phyloP scores from a whole-genome alignment of 495 filamentous ascomycete species.

The Neurospora cerealis region DNA sequence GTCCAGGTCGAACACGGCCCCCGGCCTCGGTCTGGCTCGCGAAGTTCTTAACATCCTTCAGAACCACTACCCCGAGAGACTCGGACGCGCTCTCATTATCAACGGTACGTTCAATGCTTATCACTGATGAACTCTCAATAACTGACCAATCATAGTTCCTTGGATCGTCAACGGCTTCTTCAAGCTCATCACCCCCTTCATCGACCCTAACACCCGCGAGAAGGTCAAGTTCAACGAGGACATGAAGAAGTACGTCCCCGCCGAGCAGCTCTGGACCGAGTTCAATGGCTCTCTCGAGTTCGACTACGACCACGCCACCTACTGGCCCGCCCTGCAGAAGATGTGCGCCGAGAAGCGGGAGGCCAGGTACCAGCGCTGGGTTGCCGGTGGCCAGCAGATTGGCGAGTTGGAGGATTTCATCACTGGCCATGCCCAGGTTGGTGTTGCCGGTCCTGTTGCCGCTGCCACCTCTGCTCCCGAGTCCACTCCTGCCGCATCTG shows the following conservation, averaged over 20 bases:
- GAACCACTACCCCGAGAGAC: conserved; percentile 84
- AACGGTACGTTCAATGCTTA: conserved; percentile 50
- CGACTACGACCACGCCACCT: conserved; percentile 73
- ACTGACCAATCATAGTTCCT: conserved; percentile 48
- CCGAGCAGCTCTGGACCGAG: conserved; percentile 64
- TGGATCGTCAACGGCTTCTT: conserved; percentile 86
- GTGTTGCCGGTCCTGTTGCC: conserved; percentile 9
- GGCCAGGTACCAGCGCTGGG: conserved; percentile 59
- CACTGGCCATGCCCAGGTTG: conserved; percentile 10
- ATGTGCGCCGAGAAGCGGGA: conserved; percentile 52
- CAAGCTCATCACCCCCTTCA: conserved; percentile 90
- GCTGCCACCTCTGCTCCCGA: not conserved
- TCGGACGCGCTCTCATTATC: conserved; percentile 80
- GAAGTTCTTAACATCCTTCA: conserved; percentile 81
- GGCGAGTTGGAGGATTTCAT: conserved; percentile 81
- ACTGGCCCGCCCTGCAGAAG: conserved; percentile 78
- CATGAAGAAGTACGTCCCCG: conserved; percentile 63
- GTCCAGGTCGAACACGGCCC: conserved; percentile 63
- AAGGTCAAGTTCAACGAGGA: conserved; percentile 96
- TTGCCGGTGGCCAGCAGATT: conserved; percentile 62
- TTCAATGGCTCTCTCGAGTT: conserved; percentile 61
- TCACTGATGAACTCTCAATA: not conserved
- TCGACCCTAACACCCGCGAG: conserved; percentile 80
- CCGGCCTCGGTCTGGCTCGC: conserved; percentile 62
- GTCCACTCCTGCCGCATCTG: not conserved